Evolutionary conservation across 176 grass and related monocot genomes (phyloP), one percentile per base, ranked within the genome.

Genomic region (Hordeum marinum): DNA sequence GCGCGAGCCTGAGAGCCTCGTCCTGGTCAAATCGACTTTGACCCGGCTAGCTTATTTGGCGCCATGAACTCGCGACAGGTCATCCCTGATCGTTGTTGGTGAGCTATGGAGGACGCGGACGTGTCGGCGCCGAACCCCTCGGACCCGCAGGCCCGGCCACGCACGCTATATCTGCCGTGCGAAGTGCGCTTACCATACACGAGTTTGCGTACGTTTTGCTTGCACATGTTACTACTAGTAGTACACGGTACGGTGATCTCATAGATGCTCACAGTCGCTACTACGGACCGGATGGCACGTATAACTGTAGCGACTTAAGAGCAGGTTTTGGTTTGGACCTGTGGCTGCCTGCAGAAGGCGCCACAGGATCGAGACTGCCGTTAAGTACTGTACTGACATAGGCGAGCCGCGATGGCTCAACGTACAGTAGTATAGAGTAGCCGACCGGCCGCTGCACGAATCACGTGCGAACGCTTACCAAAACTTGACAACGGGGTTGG

Each of bases 401-500:
- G 15, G 15, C 15, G 13, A 34, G 63, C 48, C 48, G 15, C 29
- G 39, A 78, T 88, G 86, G 70, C 86, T 78, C 27, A 39, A 17
- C 63, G 13, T 62, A 14, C 9, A 62, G 61, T 1, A 43, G 9
- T 14, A 17, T 2, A 15, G 45, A 29, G 29, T 54, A 8, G 24
- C 63, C 68, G 80, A 79, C 54, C 60, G 80, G 70, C 54, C 41
- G 55, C 27, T 31, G 72, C 63, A 23, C 48, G 63, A 69, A 83
- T 55, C 80, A 79, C 41, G 73, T 65, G 75, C 41, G 9, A 6
- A 6, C 17, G 32, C 50, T 76, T 20, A 27, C 32, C 15, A 32
- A 3, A 23, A 42, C 35, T 80, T 61, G 21, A 20, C 40, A 21
- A 23, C 36, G 12, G 4, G 2, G 13, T 31, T 65, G 27, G 4